phyloP scores from a whole-genome alignment of 2,329 filamentous ascomycete species.

The Talaromyces sp. region DNA sequence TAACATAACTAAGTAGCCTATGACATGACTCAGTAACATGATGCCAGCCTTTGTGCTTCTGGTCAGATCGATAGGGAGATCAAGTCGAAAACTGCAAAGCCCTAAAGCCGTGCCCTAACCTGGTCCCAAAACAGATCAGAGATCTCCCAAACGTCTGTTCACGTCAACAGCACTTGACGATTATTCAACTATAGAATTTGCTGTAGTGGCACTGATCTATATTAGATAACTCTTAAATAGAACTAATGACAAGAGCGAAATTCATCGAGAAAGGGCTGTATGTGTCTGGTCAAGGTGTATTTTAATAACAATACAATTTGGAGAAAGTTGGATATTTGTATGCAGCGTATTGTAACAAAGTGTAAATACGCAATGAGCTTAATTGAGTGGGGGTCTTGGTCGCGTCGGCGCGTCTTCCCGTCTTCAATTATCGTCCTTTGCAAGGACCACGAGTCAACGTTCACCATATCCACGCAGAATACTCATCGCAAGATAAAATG shows the following conservation, averaged over 20 bases:
- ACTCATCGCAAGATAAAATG: slow-evolving; percentile 1
- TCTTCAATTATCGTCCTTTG: neutral
- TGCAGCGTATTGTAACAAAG: neutral
- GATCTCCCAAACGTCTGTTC: neutral
- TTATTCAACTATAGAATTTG: neutral
- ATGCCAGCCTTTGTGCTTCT: neutral
- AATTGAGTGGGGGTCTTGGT: neutral
- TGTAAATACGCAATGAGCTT: neutral
- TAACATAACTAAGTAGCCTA: neutral
- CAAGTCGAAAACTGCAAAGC: neutral
- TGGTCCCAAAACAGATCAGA: neutral
- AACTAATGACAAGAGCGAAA: too few species aligned
- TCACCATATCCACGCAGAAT: neutral
- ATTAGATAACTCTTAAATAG: neutral
- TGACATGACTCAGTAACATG: neutral
- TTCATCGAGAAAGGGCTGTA: neutral
- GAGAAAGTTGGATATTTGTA: neutral
- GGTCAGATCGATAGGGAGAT: neutral
- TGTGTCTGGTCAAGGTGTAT: neutral
- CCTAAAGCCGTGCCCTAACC: neutral
- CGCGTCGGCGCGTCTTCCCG: slow-evolving; percentile 4
- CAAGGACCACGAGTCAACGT: neutral
- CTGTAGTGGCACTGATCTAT: neutral
- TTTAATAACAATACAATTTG: neutral
- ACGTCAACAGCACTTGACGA: too few species aligned